These are phyloP conservation scores for Ilyonectria destructans DNA, from an alignment of 2,329 filamentous ascomycete species.

Conservation along the genomic window DNA sequence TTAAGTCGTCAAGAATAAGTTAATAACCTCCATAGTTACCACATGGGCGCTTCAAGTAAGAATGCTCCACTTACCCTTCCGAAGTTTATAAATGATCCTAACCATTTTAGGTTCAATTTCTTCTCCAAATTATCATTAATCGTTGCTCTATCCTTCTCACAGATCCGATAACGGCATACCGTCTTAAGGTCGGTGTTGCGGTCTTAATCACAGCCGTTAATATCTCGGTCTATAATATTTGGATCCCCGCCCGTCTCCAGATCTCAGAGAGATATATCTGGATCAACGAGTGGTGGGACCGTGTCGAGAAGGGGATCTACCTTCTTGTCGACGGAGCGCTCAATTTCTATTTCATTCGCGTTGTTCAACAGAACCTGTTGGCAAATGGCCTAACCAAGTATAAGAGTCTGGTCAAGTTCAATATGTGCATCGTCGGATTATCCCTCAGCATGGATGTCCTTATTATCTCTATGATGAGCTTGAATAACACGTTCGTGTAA, in stretches of 20 bases:
- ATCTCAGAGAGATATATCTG: slow-evolving; percentile 44
- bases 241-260: slow-evolving; percentile 47
- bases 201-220: slow-evolving; percentile 47
- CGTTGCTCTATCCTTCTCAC: slow-evolving; percentile 46
- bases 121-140: slow-evolving; percentile 50
- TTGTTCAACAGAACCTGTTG: slow-evolving; percentile 44
- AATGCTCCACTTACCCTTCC: not conserved
- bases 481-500: slow-evolving; percentile 49
- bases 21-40: slow-evolving; percentile 36
- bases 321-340: slow-evolving; percentile 45
- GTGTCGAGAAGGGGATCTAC: slow-evolving; percentile 49
- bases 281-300: slow-evolving; percentile 49
- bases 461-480: slow-evolving; percentile 50
- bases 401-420: slow-evolving; percentile 46
- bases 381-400: slow-evolving; percentile 46
- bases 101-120: slow-evolving; percentile 40
- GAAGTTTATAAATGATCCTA: slow-evolving; percentile 10
- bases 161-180: slow-evolving; percentile 36
- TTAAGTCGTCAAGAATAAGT: slow-evolving; percentile 12
- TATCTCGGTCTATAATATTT: slow-evolving; percentile 48
- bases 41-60: slow-evolving; percentile 48
- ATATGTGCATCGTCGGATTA: slow-evolving; percentile 50
- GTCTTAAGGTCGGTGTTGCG: slow-evolving; percentile 42
- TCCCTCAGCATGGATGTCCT: slow-evolving; percentile 49
- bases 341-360: slow-evolving; percentile 48